Evolutionary conservation across 1,284 basidiomycete species (phyloP), one percentile per base, ranked within the genome.

Genomic region (Sanghuangporus sanghuang): DNA sequence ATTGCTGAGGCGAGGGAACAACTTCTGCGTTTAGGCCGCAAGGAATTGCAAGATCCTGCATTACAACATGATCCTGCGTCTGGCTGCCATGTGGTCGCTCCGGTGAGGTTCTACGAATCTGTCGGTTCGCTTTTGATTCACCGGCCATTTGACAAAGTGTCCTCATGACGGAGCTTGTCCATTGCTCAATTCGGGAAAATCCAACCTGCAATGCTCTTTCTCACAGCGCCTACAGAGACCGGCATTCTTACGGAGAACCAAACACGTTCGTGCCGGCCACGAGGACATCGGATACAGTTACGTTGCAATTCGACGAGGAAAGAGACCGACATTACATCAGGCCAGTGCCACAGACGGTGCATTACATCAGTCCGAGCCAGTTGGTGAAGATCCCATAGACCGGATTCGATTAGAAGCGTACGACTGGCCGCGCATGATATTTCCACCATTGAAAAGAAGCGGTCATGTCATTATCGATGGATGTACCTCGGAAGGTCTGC

Each of bases 381-480:
- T 56, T 23, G 18, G 56, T 16, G 71, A 70, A 44, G 77, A 82
- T 52, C 68, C 88, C 27, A 72, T 83, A 62, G 78, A 76, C 44
- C 75, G 78, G 42, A 74, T 92, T 67, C 78, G 85, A 66, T 74
- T 78, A 35, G 90, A 92, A 73, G 85, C 93, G 6, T 93, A 87
- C 68, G 76, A 79, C 59, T 98, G 96, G 96, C 94, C 96, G 39
- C 85, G 97, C 58, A 82, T 99, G 39, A 84, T 98, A 50, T 91
- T 92, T 68, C 86, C 95, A 21, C 96, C 96, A 14, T 72, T 98
- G 70, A 98, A 98, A 76, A 87, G 88, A 66, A 92, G 89, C 67
- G 96, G 96, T 0, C 96, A 99, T 74, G 85, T 98, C 65, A 91
- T 96, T 61, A 79, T 99, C 66, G 96, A 99, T 73, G 86, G 89